Evolutionary conservation across 2,329 filamentous ascomycete species (phyloP).

Genomic region (Alternaria novae-zelandiae): DNA sequence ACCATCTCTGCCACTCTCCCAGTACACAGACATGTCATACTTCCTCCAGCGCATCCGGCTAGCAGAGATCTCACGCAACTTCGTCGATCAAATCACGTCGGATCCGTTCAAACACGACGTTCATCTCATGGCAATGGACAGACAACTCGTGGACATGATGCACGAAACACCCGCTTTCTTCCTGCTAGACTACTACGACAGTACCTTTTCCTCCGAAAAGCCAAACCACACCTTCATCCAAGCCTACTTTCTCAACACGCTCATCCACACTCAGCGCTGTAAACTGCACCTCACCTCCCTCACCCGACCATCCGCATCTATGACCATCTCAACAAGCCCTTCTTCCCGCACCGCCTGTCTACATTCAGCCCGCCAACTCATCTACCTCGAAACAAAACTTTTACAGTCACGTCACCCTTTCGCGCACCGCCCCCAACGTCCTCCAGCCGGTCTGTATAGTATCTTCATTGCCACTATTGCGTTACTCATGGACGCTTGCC

Average conservation of each 20-base stretch:
- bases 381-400: background rate
- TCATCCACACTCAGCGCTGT: conserved; percentile 46
- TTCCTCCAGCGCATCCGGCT: conserved; percentile 45
- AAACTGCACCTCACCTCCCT: conserved; percentile 41
- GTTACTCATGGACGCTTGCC: background rate
- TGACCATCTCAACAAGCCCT: background rate
- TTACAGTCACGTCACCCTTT: background rate
- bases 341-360: background rate
- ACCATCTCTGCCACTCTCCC: background rate
- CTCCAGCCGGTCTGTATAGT: background rate
- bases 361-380: background rate
- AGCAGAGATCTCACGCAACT: conserved; percentile 46
- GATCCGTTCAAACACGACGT: background rate
- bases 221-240: conserved; percentile 33
- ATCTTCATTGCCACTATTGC: background rate
- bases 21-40: conserved; percentile 51
- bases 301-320: conserved; percentile 10
- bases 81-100: conserved; percentile 38
- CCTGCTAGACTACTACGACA: background rate
- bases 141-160: background rate
- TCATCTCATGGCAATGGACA: background rate
- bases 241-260: conserved; percentile 44
- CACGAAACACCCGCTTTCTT: background rate
- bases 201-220: background rate
- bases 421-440: background rate